Conservation (phyloP, 345 rosid genomes). For the Dovyalis caffra region DNA sequence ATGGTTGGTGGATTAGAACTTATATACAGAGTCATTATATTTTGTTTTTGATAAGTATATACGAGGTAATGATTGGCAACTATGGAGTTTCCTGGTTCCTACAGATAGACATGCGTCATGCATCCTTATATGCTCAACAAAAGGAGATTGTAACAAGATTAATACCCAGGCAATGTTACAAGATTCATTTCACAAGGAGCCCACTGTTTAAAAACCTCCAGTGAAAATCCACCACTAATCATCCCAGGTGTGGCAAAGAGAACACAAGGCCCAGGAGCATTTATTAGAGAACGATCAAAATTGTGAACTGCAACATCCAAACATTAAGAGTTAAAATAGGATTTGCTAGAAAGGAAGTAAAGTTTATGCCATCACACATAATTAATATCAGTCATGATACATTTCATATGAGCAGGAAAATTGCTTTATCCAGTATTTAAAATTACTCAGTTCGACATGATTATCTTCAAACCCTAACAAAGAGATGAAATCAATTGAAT, state of each 20-base stretch:
- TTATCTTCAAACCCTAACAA: too few species aligned
- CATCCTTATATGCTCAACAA: background rate
- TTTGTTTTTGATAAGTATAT: too few species aligned
- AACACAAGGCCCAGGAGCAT: constrained; percentile 94
- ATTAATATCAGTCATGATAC: background rate
- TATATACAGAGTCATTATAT: background rate
- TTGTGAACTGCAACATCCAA: constrained; percentile 51
- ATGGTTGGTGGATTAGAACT: background rate
- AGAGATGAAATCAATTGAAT: too few species aligned
- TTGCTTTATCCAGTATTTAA: background rate
- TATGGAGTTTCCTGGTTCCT: background rate
- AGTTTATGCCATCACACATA: background rate
- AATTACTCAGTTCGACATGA: background rate
- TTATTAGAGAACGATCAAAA: constrained; percentile 77
- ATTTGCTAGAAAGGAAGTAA: background rate
- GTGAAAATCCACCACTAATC: constrained; percentile 93
- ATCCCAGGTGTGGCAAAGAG: constrained; percentile 99
- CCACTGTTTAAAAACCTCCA: constrained; percentile 93
- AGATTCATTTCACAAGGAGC: constrained; percentile 87
- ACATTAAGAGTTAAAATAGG: background rate
- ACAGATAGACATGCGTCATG: background rate
- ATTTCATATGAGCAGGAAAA: background rate
- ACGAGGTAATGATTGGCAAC: background rate
- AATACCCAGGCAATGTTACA: constrained; percentile 89
- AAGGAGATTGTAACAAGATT: constrained; percentile 2